Percentiles rank a stretch among this genome's conserved stretches.
phyloP scores from a whole-genome alignment of 169 alveolate genomes.

The Cryptosporidium canis region DNA sequence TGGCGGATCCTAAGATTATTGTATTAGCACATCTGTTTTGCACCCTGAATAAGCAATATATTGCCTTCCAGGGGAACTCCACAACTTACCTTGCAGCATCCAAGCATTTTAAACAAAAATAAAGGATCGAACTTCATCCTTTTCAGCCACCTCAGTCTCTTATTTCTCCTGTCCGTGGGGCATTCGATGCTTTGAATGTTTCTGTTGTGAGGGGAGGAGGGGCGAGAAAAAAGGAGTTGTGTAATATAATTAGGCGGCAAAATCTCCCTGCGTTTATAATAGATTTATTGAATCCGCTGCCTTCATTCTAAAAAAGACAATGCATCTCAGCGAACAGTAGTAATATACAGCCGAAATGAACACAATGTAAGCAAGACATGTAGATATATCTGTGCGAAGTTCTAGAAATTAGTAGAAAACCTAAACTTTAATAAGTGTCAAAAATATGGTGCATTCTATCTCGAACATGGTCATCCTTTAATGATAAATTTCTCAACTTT shows the following conservation, averaged over 20 bases:
- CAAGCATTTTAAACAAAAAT: constrained; percentile 60
- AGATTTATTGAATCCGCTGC: too few species aligned
- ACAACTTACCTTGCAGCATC: constrained; percentile 67
- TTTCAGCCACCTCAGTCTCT: background rate
- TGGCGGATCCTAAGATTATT: constrained; percentile 52
- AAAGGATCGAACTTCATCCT: constrained; percentile 65
- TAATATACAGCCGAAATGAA: background rate
- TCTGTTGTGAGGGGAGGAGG: too few species aligned
- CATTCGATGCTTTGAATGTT: background rate
- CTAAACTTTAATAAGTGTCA: background rate
- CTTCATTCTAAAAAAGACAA: too few species aligned
- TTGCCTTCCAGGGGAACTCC: background rate
- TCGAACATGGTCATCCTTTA: background rate
- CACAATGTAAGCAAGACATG: background rate
- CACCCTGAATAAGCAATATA: background rate
- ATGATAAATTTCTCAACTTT: background rate
- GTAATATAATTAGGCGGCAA: too few species aligned
- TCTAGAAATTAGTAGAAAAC: constrained; percentile 1
- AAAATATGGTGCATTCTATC: background rate
- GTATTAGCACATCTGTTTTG: background rate
- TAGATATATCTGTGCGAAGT: background rate
- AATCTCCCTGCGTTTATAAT: too few species aligned
- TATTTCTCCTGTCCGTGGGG: constrained; percentile 7
- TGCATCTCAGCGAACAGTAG: background rate
- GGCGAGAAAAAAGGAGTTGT: too few species aligned